Evolutionary conservation across 1,284 basidiomycete genomes (phyloP), one percentile per base, ranked within the genome.

Genomic region (Athelia psychrophila): DNA sequence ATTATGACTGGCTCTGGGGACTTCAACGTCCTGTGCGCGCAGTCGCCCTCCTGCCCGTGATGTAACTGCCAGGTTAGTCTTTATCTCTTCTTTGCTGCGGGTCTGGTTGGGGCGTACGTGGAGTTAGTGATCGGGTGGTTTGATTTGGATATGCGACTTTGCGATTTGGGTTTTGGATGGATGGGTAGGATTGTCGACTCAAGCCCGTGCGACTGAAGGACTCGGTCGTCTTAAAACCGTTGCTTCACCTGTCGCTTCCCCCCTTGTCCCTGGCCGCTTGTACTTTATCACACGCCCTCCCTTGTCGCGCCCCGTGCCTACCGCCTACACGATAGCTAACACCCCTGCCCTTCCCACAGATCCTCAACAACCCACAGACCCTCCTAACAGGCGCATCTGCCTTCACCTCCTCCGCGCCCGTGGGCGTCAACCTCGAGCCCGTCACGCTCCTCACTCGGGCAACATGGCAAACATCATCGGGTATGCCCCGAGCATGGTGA

Each of bases 391-490:
- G 71, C 22, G 42, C 67, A 23, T 80, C 78, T 40, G 62, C 71
- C 23, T 55, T 76, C 54, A 22, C 71, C 18, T n/a, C 61, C n/a
- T 69, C 73, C 15, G 83, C 82, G 3, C 80, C 81, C 5, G 74
- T 84, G 13, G 82, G 83, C 45, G 68, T 84, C 47, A 80, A 84
- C 58, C 77, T 79, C 23, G 64, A 68, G 51, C 85, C 83, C 63
- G 83, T 77, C 25, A 84, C 79, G 54, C 70, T 68, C 20, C 67
- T 74, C 51, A 66, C 76, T 16, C 74, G 77, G 27, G 62, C 72
- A 18, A 80, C 2, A 63, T 88, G 6, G 84, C 81, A 48, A 91
- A 91, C 67, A 79, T 90, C 56, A 86, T 86, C n/a, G n/a, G n/a
- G n/a, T n/a, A n/a, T n/a, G n/a, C n/a, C n/a, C n/a, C n/a, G n/a